Conservation (phyloP, 1,284 basidiomycete genomes). For the Cerrena zonata region DNA sequence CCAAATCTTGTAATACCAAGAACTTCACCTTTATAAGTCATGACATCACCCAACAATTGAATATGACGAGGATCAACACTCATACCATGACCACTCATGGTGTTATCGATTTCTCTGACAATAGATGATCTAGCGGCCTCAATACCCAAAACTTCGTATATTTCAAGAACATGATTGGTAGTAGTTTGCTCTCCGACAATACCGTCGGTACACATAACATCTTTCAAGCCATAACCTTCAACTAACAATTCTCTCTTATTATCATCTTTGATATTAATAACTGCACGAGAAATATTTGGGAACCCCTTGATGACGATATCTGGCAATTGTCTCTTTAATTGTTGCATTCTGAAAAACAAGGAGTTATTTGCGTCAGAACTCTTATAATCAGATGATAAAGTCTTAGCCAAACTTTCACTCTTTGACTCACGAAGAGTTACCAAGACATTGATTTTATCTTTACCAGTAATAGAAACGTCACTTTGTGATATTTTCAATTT, state of each 20-base stretch:
- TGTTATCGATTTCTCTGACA: slow-evolving; percentile 95
- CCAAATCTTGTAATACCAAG: slow-evolving; percentile 98
- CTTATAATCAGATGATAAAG: slow-evolving; percentile 64
- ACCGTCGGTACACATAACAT: slow-evolving; percentile 85
- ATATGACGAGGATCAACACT: slow-evolving; percentile 98
- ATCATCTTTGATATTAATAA: slow-evolving; percentile 88
- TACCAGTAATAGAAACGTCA: too few relatives aligned
- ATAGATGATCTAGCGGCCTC: slow-evolving; percentile 94
- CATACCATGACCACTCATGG: slow-evolving; percentile 97
- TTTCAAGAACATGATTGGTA: slow-evolving; percentile 97
- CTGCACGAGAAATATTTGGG: slow-evolving; percentile 77
- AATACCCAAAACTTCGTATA: slow-evolving; percentile 89
- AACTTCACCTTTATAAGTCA: slow-evolving; percentile 99
- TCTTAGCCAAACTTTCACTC: too few relatives aligned
- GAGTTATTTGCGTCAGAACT: slow-evolving; percentile 70
- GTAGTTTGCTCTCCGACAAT: slow-evolving; percentile 89
- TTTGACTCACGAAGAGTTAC: too few relatives aligned
- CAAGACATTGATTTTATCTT: too few relatives aligned
- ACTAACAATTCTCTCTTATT: slow-evolving; percentile 84
- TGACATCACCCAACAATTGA: slow-evolving; percentile 97
- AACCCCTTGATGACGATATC: slow-evolving; percentile 62
- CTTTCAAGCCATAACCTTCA: slow-evolving; percentile 95
- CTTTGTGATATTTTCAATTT: slow-evolving; percentile 92
- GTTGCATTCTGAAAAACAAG: neutral
- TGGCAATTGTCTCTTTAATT: too few relatives aligned